Percentiles rank a stretch among this genome's conserved stretches.
phyloP scores from a whole-genome alignment of 2,329 filamentous ascomycete genomes.

The Pezicula radicicola region DNA sequence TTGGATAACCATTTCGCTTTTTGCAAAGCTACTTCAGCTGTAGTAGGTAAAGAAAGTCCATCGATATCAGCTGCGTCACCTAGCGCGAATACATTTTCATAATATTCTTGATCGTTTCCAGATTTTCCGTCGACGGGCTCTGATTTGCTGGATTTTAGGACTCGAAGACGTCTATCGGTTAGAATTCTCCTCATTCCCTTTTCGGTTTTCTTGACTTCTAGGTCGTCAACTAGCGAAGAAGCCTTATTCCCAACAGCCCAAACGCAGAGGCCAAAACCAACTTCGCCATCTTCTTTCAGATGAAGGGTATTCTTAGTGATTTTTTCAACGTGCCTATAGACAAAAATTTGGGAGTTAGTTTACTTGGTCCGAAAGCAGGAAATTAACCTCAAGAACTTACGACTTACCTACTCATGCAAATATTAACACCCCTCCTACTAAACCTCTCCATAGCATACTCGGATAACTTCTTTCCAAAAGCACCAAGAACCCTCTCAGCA shows the following conservation, averaged over 20 bases:
- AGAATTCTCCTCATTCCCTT: slow-evolving; percentile 55
- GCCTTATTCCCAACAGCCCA: slow-evolving; percentile 71
- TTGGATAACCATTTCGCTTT: slow-evolving; percentile 67
- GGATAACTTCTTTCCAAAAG: slow-evolving; percentile 71
- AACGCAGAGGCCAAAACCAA: slow-evolving; percentile 56
- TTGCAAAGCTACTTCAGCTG: slow-evolving; percentile 71
- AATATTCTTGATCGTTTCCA: slow-evolving; percentile 32
- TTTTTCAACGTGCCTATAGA: slow-evolving; percentile 54
- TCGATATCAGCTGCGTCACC: slow-evolving; percentile 67
- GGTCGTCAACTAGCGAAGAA: slow-evolving; percentile 46
- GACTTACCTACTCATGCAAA: slow-evolving; percentile 49
- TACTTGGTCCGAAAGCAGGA: too few relatives aligned
- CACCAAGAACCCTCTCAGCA: slow-evolving; percentile 67
- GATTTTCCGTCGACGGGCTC: background rate
- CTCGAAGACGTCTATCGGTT: slow-evolving; percentile 59
- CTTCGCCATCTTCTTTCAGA: slow-evolving; percentile 14
- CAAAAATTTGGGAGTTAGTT: too few relatives aligned
- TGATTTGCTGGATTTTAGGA: slow-evolving; percentile 41
- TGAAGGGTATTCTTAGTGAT: slow-evolving; percentile 31
- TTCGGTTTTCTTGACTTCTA: slow-evolving; percentile 20
- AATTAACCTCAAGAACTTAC: too few relatives aligned
- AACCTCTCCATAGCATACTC: slow-evolving; percentile 67
- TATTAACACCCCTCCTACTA: slow-evolving; percentile 59
- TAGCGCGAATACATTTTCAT: slow-evolving; percentile 53
- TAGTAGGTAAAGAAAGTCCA: slow-evolving; percentile 54